Evolutionary conservation across 805 yeast species (phyloP).

Genomic region (Metschnikowia colocasiae): DNA sequence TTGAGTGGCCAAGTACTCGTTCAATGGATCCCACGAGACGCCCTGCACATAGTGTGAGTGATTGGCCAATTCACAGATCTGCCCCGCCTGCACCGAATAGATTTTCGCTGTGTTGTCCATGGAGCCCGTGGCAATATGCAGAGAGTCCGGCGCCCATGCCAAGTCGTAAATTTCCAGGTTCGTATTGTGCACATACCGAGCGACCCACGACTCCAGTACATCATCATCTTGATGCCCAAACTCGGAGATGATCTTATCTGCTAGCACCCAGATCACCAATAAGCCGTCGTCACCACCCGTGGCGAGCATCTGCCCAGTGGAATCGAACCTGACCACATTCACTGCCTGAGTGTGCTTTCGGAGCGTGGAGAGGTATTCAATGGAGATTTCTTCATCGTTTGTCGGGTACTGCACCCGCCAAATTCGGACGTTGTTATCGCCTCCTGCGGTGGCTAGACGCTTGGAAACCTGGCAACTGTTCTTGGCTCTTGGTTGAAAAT

Average conservation of each 20-base stretch:
- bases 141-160: constrained; percentile 87
- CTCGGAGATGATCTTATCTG: constrained; percentile 52
- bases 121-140: constrained; percentile 77
- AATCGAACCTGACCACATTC: constrained; percentile 80
- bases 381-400: constrained; percentile 26
- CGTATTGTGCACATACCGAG: constrained; percentile 54
- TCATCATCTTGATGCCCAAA: constrained; percentile 58
- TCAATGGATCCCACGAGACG: constrained; percentile 89
- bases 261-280: constrained; percentile 70
- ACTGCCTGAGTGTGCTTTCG: constrained; percentile 93
- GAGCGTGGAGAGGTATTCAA: constrained; percentile 76
- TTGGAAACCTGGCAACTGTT: background rate
- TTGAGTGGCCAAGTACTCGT: constrained; percentile 76
- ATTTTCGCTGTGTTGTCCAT: constrained; percentile 84
- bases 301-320: constrained; percentile 67
- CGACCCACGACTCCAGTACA: constrained; percentile 68
- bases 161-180: constrained; percentile 84
- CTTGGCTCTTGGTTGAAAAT: constrained; percentile 48
- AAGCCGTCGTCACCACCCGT: constrained; percentile 96
- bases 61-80: constrained; percentile 56
- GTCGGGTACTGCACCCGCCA: constrained; percentile 32
- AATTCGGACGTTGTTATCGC: constrained; percentile 82
- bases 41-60: constrained; percentile 95
- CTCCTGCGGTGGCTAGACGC: constrained; percentile 89
- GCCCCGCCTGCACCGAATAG: constrained; percentile 55